A percentile compares a stretch with the other conserved stretches of the same genome.
Conservation (phyloP, 2,329 filamentous ascomycete species). For the Arthrocladium fulminans region DNA sequence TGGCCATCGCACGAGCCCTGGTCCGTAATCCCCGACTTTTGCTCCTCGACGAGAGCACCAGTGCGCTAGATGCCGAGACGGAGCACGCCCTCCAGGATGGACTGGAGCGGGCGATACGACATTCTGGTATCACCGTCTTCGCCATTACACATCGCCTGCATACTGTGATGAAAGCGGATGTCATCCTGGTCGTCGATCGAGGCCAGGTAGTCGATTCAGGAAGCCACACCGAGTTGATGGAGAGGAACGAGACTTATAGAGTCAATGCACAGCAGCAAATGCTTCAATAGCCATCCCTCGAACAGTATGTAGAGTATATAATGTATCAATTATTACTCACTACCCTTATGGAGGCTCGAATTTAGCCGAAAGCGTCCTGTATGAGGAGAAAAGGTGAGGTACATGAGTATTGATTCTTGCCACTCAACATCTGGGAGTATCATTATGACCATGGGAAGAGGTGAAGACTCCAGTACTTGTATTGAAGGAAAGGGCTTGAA, state of each 20-base stretch:
- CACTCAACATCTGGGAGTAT: too few relatives aligned
- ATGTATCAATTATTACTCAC: too few relatives aligned
- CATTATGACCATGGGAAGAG: too few relatives aligned
- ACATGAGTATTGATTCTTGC: too few relatives aligned
- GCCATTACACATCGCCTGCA: slow-evolving; percentile 36
- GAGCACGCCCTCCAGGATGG: slow-evolving; percentile 41
- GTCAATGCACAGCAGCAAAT: not conserved
- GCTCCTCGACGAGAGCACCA: slow-evolving; percentile 55
- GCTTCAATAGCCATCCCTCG: too few relatives aligned
- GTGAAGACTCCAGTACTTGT: too few relatives aligned
- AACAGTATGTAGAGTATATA: too few relatives aligned
- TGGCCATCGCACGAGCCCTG: slow-evolving; percentile 51
- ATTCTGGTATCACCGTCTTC: slow-evolving; percentile 30
- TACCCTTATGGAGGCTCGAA: too few relatives aligned
- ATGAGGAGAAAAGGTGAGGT: too few relatives aligned
- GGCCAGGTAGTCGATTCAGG: slow-evolving; percentile 77
- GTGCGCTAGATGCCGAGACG: slow-evolving; percentile 48
- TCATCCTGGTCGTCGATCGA: slow-evolving; percentile 59
- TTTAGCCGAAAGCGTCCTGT: too few relatives aligned
- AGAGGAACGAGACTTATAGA: slow-evolving; percentile 16
- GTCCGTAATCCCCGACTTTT: slow-evolving; percentile 47
- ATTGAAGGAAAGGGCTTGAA: too few relatives aligned
- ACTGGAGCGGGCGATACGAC: slow-evolving; percentile 45
- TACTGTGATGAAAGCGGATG: slow-evolving; percentile 54
- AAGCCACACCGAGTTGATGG: slow-evolving; percentile 64